A percentile compares a stretch with the other conserved stretches of the same genome.
Conservation (phyloP, 306 rosid species). For the Gillenia trifoliata region DNA sequence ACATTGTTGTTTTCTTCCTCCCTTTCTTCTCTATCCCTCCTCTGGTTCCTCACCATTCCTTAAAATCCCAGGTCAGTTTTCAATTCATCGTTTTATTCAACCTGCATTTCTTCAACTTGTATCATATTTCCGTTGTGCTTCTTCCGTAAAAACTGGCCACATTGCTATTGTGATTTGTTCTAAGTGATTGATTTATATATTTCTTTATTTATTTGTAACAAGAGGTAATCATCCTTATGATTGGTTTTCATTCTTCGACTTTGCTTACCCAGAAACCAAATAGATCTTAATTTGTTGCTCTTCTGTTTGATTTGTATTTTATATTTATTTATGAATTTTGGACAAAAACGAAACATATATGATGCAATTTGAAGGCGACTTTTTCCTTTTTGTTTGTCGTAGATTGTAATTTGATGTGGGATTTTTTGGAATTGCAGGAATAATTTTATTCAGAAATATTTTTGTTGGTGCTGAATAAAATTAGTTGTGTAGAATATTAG, state of each 20-base stretch:
- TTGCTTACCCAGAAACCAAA: neutral
- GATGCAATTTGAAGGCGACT: neutral
- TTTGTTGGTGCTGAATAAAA: neutral
- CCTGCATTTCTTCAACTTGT: neutral
- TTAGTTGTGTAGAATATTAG: neutral
- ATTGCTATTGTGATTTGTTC: neutral
- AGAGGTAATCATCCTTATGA: neutral
- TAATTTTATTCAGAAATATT: neutral
- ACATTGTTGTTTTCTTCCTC: neutral
- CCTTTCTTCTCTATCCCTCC: neutral
- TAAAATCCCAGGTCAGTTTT: neutral
- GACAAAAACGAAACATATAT: neutral
- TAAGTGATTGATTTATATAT: neutral
- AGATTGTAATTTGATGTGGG: neutral
- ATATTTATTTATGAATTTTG: neutral
- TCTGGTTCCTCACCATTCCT: constrained; percentile 2
- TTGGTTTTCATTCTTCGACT: neutral
- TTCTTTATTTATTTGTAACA: neutral
- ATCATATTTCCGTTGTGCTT: neutral
- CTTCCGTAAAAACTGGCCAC: neutral
- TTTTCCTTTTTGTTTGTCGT: neutral
- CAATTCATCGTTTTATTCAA: neutral
- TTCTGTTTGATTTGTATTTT: neutral
- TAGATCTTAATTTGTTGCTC: neutral
- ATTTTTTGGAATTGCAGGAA: neutral